Evolutionary conservation across 768 basidiomycete genomes (phyloP).

Genomic region (Pluteus cervinus): DNA sequence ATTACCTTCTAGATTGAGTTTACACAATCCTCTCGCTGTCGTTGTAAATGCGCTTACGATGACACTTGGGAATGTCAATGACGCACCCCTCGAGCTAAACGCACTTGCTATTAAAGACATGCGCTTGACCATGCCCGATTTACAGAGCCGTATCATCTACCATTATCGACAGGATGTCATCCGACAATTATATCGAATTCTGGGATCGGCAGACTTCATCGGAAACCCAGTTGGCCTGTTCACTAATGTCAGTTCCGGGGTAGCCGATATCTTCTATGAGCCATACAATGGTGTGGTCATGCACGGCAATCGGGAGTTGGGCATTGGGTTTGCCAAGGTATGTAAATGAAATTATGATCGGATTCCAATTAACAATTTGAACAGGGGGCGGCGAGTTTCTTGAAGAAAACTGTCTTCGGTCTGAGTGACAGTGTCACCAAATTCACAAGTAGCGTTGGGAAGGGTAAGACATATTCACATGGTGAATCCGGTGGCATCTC

Average conservation of each 20-base stretch:
- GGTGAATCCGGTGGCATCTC: background rate
- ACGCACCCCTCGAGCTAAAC: slow-evolving; percentile 91
- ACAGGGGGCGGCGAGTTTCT: slow-evolving; percentile 96
- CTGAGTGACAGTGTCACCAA: slow-evolving; percentile 96
- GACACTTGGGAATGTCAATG: slow-evolving; percentile 96
- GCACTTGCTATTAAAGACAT: slow-evolving; percentile 93
- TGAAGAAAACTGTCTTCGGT: slow-evolving; percentile 98
- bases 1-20: slow-evolving; percentile 45
- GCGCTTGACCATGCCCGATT: slow-evolving; percentile 77
- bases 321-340: slow-evolving; percentile 92
- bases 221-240: slow-evolving; percentile 96
- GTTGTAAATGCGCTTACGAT: slow-evolving; percentile 93
- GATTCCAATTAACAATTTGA: slow-evolving; percentile 1
- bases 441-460: slow-evolving; percentile 94
- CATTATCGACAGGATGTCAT: slow-evolving; percentile 94
- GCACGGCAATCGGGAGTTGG: slow-evolving; percentile 92
- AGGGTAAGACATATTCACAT: slow-evolving; percentile 45
- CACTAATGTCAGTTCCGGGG: slow-evolving; percentile 96
- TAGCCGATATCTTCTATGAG: slow-evolving; percentile 98
- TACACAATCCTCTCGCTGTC: slow-evolving; percentile 88
- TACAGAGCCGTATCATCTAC: slow-evolving; percentile 78
- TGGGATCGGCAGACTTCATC: slow-evolving; percentile 97
- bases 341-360: slow-evolving; percentile 1
- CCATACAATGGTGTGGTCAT: slow-evolving; percentile 96
- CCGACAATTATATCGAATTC: slow-evolving; percentile 90